Conservation (phyloP, 1,284 basidiomycete genomes). For the Tausonia pullulans region DNA sequence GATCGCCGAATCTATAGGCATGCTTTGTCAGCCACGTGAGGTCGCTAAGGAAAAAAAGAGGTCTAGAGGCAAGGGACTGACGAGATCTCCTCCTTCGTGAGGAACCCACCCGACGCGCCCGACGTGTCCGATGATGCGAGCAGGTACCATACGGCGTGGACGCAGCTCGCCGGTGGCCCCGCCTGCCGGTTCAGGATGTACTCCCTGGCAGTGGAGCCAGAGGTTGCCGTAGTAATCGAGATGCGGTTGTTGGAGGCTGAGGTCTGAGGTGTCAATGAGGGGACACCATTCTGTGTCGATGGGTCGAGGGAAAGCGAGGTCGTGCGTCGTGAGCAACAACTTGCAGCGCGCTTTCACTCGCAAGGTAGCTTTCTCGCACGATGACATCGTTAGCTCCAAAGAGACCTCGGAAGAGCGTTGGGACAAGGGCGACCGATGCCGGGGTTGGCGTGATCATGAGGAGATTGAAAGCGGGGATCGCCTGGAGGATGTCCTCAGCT, state of each 20-base stretch:
- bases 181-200: conserved; percentile 1
- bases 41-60: no score
- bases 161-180: not conserved
- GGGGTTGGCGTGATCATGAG: not conserved
- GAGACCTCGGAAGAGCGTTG: not conserved
- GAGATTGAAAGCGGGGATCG: conserved; percentile 5
- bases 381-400: conserved; percentile 2
- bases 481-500: not conserved
- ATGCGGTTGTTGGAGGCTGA: not conserved
- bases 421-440: not conserved
- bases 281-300: no score
- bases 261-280: not conserved
- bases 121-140: not conserved
- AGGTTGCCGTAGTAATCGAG: not conserved
- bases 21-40: no score
- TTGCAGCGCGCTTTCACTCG: no score
- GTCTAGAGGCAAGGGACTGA: not conserved
- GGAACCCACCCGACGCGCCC: not conserved
- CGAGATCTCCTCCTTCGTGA: not conserved
- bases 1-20: no score
- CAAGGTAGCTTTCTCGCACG: no score
- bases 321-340: not conserved
- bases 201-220: not conserved
- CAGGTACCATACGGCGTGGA: conserved; percentile 8
- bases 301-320: not conserved